Conservation (phyloP, 345 rosid species). For the Euphorbia tirucalli region DNA sequence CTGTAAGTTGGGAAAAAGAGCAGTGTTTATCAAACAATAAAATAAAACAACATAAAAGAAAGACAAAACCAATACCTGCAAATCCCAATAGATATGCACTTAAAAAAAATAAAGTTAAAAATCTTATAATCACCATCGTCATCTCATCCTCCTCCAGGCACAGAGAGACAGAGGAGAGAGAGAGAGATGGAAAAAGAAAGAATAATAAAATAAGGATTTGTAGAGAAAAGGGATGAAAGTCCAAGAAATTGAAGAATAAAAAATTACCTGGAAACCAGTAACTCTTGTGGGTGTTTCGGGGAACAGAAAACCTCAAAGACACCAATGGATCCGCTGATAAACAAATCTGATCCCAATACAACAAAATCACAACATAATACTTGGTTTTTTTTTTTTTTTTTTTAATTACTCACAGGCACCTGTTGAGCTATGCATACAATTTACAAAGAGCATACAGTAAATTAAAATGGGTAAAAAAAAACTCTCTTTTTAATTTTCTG, state of each 20-base stretch:
- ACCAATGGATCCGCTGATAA: constrained; percentile 40
- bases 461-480: neutral
- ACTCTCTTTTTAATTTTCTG: neutral
- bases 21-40: constrained; percentile 1
- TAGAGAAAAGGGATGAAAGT: constrained; percentile 16
- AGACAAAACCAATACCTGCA: constrained; percentile 33
- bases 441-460: constrained; percentile 11
- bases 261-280: constrained; percentile 53
- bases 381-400: too few species aligned
- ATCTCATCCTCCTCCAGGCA: constrained; percentile 14
- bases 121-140: constrained; percentile 28
- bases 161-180: constrained; percentile 16
- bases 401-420: constrained; percentile 9
- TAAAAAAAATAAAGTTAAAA: neutral
- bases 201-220: constrained; percentile 13
- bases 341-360: constrained; percentile 40
- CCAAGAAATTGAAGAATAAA: constrained; percentile 29
- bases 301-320: constrained; percentile 47
- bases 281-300: constrained; percentile 50
- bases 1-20: neutral
- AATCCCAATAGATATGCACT: constrained; percentile 27
- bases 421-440: constrained; percentile 9
- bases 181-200: constrained; percentile 16
- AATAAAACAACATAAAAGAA: constrained; percentile 8
- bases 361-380: constrained; percentile 23